Conservation (phyloP, 345 rosid genomes). For the Corchorus olitorius region DNA sequence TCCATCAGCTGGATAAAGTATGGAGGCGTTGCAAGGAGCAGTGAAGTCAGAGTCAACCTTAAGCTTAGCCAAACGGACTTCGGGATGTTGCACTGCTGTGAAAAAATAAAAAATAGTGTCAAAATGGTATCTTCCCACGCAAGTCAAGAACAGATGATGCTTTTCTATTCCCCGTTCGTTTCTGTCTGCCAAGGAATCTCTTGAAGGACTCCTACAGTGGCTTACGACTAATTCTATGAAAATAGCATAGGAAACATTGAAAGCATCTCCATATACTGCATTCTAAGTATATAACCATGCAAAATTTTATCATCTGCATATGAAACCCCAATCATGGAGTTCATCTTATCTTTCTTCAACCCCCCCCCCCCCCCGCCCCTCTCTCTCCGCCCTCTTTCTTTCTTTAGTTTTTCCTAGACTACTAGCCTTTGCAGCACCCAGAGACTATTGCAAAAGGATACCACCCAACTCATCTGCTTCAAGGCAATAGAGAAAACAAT, state of each 20-base stretch:
- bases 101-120: constrained; percentile 18
- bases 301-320: neutral
- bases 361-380: neutral
- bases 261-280: neutral
- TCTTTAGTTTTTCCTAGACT: neutral
- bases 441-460: neutral
- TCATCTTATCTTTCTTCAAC: neutral
- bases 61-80: constrained; percentile 65
- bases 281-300: neutral
- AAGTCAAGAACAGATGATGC: neutral
- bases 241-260: neutral
- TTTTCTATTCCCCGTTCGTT: neutral
- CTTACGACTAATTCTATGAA: neutral
- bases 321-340: neutral
- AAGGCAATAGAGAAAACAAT: neutral
- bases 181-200: neutral
- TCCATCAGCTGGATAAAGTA: constrained; percentile 88
- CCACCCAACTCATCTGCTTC: neutral
- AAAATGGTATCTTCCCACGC: neutral
- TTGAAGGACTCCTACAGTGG: neutral
- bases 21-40: constrained; percentile 74
- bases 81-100: constrained; percentile 45
- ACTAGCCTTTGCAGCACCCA: neutral
- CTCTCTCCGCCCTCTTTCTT: neutral
- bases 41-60: constrained; percentile 69